phyloP scores from a whole-genome alignment of 164 flowering plant genomes.

The Chimonanthus praecox region DNA sequence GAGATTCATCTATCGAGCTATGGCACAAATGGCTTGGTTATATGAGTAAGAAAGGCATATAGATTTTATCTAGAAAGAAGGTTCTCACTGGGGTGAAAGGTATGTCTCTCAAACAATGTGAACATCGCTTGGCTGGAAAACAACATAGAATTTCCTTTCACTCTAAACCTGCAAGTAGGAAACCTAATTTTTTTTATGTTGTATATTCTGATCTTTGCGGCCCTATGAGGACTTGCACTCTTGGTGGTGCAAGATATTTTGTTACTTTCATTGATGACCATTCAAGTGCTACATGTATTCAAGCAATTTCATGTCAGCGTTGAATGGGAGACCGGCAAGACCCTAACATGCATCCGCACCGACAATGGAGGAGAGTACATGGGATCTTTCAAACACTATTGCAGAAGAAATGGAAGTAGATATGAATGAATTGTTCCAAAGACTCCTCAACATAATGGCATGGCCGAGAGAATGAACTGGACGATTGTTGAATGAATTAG shows the following conservation, averaged over 20 bases:
- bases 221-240: no score
- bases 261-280: neutral
- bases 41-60: neutral
- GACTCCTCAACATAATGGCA: conserved; percentile 2
- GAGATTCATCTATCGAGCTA: neutral
- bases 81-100: neutral
- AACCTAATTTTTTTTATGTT: neutral
- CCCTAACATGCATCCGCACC: neutral
- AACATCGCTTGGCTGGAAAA: neutral
- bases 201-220: neutral
- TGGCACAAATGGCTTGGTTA: neutral
- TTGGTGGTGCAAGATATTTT: neutral
- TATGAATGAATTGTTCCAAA: neutral
- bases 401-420: neutral
- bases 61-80: no score
- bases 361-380: neutral
- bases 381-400: neutral
- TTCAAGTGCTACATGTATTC: neutral
- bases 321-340: neutral
- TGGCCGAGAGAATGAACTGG: neutral
- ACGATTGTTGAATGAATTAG: neutral
- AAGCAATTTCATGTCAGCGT: neutral
- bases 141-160: conserved; percentile 1
- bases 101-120: neutral
- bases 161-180: neutral